These are phyloP conservation scores for Metarhizium sp. DNA, from an alignment of 2,329 filamentous ascomycete genomes.

Conservation along the genomic window DNA sequence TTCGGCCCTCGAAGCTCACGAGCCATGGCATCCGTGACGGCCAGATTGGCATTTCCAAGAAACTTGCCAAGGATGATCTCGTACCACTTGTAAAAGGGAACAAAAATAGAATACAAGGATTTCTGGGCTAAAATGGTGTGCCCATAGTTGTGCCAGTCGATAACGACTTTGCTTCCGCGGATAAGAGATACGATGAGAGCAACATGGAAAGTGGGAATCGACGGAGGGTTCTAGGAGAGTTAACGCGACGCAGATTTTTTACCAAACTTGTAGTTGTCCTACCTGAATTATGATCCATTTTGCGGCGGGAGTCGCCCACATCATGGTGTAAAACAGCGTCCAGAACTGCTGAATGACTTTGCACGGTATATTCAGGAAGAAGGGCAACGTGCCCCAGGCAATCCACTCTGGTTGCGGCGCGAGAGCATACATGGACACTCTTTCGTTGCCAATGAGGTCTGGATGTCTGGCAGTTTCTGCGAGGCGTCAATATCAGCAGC, in stretches of 20 bases:
- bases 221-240: conserved; percentile 71
- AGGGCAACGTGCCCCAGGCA: conserved; percentile 61
- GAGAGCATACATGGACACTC: conserved; percentile 64
- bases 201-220: conserved; percentile 80
- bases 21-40: conserved; percentile 85
- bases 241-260: not conserved
- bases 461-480: conserved; percentile 73
- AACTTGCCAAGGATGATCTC: conserved; percentile 62
- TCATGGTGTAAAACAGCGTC: conserved; percentile 60
- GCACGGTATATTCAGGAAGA: conserved; percentile 67
- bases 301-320: conserved; percentile 63
- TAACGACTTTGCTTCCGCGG: conserved; percentile 71
- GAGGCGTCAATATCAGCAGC: not conserved
- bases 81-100: conserved; percentile 66
- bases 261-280: conserved; percentile 8
- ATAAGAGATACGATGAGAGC: conserved; percentile 64
- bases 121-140: conserved; percentile 77
- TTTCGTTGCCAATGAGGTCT: conserved; percentile 58
- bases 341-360: conserved; percentile 80
- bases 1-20: conserved; percentile 54
- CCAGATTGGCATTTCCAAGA: conserved; percentile 65
- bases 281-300: conserved; percentile 82
- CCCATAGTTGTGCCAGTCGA: conserved; percentile 99
- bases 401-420: conserved; percentile 57
- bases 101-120: conserved; percentile 60